Evolutionary conservation across 2,329 filamentous ascomycete species (phyloP), one percentile per base, ranked within the genome.

Genomic region (Phyllosticta ampelicida): DNA sequence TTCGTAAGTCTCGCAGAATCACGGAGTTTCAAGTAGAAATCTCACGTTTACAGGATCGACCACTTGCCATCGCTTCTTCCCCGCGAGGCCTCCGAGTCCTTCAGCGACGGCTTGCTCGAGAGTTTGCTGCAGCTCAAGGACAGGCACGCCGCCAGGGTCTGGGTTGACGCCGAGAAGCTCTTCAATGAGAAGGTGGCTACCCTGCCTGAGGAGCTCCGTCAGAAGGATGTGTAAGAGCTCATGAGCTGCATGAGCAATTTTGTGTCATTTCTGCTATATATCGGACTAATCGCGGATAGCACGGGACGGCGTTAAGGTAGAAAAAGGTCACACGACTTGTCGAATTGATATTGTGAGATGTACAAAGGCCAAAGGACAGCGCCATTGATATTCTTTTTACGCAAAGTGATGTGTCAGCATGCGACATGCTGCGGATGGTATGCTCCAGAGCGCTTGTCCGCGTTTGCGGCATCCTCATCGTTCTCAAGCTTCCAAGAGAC

Each of bases 51-150:
- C 26, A 59, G 57, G 28, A 73, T 73, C 51, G 70, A 74, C 62
- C 72, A 74, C 61, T 67, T 74, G 10, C 72, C 72, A 1, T 73
- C 84, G 56, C 81, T 96, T 64, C 78, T 97, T 44, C 89, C 92
- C 1, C 80, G 92, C 56, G 92, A 96, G 75, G 86, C 90, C 23
- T 90, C 85, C 50, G 90, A 96, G 75, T 86, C 86, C 19, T 96
- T 95, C 76, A 89, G 86, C 71, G 77, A 81, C 55, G 86, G 87
- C 53, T 77, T 96, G 63, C 77, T 95, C 67, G 89, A 90, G 19
- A 87, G 84, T 67, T 75, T 96, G 64, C 73, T 94, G 61, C 80
- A 85, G 61, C 79, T 96, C 62, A 89, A 94, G 72, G 82, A 94
- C 69, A 83, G 89, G 70, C 75, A 80, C 60, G 86, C 80, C 19